Base-by-base conservation (phyloP, 148 eudicot genomes). In the Camellia sinensis region DNA sequence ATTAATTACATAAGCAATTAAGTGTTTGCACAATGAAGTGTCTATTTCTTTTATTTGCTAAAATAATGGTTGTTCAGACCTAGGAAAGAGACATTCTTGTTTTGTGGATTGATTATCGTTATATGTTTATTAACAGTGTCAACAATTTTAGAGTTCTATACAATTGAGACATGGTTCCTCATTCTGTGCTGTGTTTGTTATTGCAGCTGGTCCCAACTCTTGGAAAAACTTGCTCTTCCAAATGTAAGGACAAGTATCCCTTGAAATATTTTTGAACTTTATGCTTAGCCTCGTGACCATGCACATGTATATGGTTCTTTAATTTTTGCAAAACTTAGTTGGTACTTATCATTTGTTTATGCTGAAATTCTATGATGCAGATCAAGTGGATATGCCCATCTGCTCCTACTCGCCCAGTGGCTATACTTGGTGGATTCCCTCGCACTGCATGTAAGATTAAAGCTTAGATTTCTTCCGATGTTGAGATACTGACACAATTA, bases 391-490 rank as follows among this genome's bases (percentile, higher is more conserved):
- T 29, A 29, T 29, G 37, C 37, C 37, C 37, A 29, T 1, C 37
- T 29, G 37, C 37, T 29, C 37, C 37, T 29, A 29, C 37, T 29
- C 37, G 37, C 37, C 37, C 37, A 29, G 37, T 29, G 37, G 37
- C 37, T 29, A 29, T 29, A 29, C 37, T 29, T 29, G 37, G 37
- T 29, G 37, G 37, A 29, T 29, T 29, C 85, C 81, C 95, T 54
- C 94, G 99, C 85, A 83, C 97, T 80, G 97, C 99, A 82, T 96
- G 99, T 96, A 89, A 89, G 91, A 78, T 52, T 15, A n/a, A 62
- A 62, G 43, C n/a, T 57, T n/a, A 29, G 63, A 17, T 67, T 15
- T 65, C 57, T 37, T 64, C 19, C 13, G 12, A 70, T 64, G 73
- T 12, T 14, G 10, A 66, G n/a, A 50, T 12, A 15, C 45, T 74